phyloP scores from a whole-genome alignment of 176 grass and related monocot species.

The Bonia amplexicaulis region DNA sequence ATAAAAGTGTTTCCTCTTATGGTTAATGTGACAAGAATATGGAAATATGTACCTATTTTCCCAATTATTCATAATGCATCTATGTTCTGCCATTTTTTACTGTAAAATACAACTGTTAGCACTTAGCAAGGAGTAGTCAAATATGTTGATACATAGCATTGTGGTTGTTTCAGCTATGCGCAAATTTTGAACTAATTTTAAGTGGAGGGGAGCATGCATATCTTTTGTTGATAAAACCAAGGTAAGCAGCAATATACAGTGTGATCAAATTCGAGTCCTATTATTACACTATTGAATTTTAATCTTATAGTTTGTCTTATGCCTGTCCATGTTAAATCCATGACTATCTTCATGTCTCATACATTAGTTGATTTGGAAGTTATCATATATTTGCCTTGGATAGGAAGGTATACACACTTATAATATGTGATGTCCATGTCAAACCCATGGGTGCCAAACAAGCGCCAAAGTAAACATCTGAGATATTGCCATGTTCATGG shows the following conservation, averaged over 20 bases:
- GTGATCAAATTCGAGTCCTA: not conserved
- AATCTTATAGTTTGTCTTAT: not conserved
- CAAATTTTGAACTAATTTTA: not conserved
- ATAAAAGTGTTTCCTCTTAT: not conserved
- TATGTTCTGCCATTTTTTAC: not conserved
- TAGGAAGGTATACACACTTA: not conserved
- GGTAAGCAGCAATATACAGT: not conserved
- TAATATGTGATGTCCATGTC: not conserved
- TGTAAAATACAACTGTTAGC: not conserved
- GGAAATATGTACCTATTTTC: not conserved
- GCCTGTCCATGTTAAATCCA: not conserved
- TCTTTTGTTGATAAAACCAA: not conserved
- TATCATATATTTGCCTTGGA: not conserved
- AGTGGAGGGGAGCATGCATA: not conserved
- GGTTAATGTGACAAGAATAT: not conserved
- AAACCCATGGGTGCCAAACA: not conserved
- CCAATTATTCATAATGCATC: constrained; percentile 2
- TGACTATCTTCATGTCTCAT: not conserved
- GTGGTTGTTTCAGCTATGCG: constrained; percentile 2
- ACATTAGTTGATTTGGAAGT: not conserved
- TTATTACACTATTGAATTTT: not conserved
- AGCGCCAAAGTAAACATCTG: not conserved
- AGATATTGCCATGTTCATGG: constrained; percentile 6
- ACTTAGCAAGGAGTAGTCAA: not conserved
- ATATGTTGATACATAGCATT: not conserved